Conservation (phyloP, 2,329 filamentous ascomycete species). For the Colletotrichum paranaense region DNA sequence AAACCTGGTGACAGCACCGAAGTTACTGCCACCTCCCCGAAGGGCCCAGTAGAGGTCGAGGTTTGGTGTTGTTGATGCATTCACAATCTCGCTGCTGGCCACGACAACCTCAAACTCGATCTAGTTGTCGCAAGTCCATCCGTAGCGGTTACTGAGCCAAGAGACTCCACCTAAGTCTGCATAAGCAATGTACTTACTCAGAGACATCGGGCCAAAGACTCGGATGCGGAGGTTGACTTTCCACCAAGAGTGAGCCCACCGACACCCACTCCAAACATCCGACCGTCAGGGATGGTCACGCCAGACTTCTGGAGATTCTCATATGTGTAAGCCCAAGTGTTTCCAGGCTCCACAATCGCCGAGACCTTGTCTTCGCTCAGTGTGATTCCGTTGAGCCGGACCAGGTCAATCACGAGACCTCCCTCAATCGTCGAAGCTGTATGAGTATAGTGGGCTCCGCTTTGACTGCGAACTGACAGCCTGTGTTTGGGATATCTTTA, state of each 20-base stretch:
- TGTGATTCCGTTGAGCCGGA: conserved; percentile 46
- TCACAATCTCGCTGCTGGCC: conserved; percentile 49
- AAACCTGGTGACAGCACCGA: conserved; percentile 46
- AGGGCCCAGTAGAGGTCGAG: conserved; percentile 57
- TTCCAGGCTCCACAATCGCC: conserved; percentile 50
- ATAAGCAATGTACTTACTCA: background rate
- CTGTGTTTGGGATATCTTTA: background rate
- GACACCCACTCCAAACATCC: conserved; percentile 52
- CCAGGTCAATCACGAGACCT: conserved; percentile 50
- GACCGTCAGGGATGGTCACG: conserved; percentile 51
- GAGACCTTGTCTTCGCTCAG: conserved; percentile 44
- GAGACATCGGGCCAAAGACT: no score
- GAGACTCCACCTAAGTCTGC: conserved; percentile 51
- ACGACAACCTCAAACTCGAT: conserved; percentile 53
- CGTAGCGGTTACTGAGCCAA: conserved; percentile 52
- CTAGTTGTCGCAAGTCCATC: conserved; percentile 54
- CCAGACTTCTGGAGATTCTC: conserved; percentile 44
- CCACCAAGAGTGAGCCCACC: conserved; percentile 51
- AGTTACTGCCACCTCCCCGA: conserved; percentile 57
- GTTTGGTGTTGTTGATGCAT: conserved; percentile 46
- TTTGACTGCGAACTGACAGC: conserved; percentile 52
- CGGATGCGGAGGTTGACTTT: conserved; percentile 7
- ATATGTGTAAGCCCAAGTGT: conserved; percentile 53
- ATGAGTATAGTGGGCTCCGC: conserved; percentile 58
- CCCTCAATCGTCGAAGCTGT: conserved; percentile 49